These are phyloP conservation scores for Papilionanthe hybrid DNA, from an alignment of 116 monocot genomes.

Conservation along the genomic window DNA sequence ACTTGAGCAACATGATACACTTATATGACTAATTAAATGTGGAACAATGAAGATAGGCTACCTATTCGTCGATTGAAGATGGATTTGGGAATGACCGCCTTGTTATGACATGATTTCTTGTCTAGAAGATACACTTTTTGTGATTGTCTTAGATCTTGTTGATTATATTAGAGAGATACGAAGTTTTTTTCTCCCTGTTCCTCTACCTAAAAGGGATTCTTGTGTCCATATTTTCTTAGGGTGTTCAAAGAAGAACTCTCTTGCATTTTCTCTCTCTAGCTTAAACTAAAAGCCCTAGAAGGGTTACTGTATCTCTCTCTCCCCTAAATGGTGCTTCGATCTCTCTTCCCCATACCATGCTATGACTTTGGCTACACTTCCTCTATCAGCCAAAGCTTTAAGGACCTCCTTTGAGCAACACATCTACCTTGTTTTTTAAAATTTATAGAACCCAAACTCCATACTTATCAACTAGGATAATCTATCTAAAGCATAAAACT, in stretches of 20 bases:
- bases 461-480: neutral
- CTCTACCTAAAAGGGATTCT: no score
- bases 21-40: no score
- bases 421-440: neutral
- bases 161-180: no score
- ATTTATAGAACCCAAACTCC: neutral
- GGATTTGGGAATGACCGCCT: no score
- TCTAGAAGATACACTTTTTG: no score
- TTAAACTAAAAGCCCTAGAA: neutral
- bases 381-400: neutral
- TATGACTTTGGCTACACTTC: neutral
- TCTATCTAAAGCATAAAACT: neutral
- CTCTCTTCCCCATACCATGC: neutral
- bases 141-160: no score
- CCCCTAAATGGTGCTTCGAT: neutral
- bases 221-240: neutral
- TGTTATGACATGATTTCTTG: no score
- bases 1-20: no score
- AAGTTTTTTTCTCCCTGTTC: no score
- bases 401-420: neutral
- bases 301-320: neutral
- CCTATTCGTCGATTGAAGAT: no score
- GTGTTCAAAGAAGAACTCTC: neutral
- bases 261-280: neutral
- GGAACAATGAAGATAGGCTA: no score